A percentile compares a stretch with the other conserved stretches of the same genome.
Evolutionary conservation across 2,329 filamentous ascomycete species (phyloP).

Genomic region (Neodidymelliopsis sp.): DNA sequence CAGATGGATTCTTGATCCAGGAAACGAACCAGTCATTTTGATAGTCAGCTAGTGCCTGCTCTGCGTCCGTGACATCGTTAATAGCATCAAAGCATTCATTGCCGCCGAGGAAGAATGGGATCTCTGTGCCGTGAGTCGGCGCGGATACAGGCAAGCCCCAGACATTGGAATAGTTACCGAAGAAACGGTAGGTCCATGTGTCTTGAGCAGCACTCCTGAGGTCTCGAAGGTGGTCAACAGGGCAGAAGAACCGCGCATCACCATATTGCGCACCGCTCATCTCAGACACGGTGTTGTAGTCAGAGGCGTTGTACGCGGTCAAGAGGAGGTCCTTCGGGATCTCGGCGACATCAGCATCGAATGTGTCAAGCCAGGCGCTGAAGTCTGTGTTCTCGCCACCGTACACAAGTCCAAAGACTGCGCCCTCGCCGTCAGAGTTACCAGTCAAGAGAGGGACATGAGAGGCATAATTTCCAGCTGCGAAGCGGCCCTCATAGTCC

Average conservation of each 20-base stretch:
- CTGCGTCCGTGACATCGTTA: slow-evolving; percentile 46
- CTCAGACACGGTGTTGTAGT: slow-evolving; percentile 50
- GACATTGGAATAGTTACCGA: slow-evolving; percentile 53
- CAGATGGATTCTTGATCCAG: slow-evolving; percentile 55
- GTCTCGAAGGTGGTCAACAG: slow-evolving; percentile 46
- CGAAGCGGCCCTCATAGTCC: slow-evolving; percentile 32
- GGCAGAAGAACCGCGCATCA: slow-evolving; percentile 57
- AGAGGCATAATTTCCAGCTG: slow-evolving; percentile 35
- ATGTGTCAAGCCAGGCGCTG: slow-evolving; percentile 55
- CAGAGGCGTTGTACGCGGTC: slow-evolving; percentile 45
- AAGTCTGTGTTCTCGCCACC: slow-evolving; percentile 42
- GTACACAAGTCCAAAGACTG: slow-evolving; percentile 36
- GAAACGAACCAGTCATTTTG: slow-evolving; percentile 54
- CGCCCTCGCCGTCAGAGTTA: slow-evolving; percentile 38
- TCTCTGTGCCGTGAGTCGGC: slow-evolving; percentile 53
- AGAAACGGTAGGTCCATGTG: slow-evolving; percentile 57
- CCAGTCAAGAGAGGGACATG: slow-evolving; percentile 37
- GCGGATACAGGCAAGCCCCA: slow-evolving; percentile 40
- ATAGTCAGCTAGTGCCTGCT: slow-evolving; percentile 54
- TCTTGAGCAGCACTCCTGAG: slow-evolving; percentile 49
- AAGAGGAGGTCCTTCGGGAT: slow-evolving; percentile 47
- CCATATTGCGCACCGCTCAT: slow-evolving; percentile 55
- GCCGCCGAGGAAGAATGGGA: slow-evolving; percentile 57
- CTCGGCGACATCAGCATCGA: slow-evolving; percentile 52
- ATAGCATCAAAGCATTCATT: slow-evolving; percentile 52